Evolutionary conservation across 192 early-diverging fungal genomes (phyloP).

Genomic region (Backusella luteola): DNA sequence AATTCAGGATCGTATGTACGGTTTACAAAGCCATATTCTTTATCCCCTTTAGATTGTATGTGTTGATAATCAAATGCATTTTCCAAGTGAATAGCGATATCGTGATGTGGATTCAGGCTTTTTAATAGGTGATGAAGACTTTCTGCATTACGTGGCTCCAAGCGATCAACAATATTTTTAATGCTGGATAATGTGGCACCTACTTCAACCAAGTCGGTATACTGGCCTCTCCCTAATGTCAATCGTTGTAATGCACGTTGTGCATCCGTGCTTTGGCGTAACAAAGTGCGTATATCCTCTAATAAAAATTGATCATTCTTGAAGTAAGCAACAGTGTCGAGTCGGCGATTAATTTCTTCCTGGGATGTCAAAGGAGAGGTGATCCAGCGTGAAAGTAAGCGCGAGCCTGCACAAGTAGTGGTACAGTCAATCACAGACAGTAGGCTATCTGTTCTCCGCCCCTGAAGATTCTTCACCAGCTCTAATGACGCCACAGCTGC

Average conservation of each 20-base stretch:
- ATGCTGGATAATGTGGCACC: constrained; percentile 57
- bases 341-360: constrained; percentile 62
- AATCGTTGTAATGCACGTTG: constrained; percentile 69
- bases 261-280: constrained; percentile 62
- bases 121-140: constrained; percentile 23
- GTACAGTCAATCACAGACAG: constrained; percentile 74
- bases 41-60: constrained; percentile 35
- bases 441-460: constrained; percentile 59
- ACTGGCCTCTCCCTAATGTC: constrained; percentile 62
- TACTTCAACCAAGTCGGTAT: constrained; percentile 61
- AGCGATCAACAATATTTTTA: constrained; percentile 36
- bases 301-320: constrained; percentile 51
- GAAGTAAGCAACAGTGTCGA: constrained; percentile 79
- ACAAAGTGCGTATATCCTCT: constrained; percentile 42
- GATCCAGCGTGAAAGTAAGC: constrained; percentile 72
- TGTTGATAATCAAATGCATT: constrained; percentile 46
- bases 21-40: constrained; percentile 52
- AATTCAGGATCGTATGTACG: constrained; percentile 41
- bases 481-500: constrained; percentile 79
- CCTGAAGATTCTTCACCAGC: constrained; percentile 56
- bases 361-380: constrained; percentile 65
- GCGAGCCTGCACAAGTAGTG: constrained; percentile 72
- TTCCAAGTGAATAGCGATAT: constrained; percentile 38
- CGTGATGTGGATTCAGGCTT: constrained; percentile 42
- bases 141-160: constrained; percentile 9